These are phyloP conservation scores for Dactylellina sp. DNA, from an alignment of 2,329 filamentous ascomycete species.

Conservation along the genomic window DNA sequence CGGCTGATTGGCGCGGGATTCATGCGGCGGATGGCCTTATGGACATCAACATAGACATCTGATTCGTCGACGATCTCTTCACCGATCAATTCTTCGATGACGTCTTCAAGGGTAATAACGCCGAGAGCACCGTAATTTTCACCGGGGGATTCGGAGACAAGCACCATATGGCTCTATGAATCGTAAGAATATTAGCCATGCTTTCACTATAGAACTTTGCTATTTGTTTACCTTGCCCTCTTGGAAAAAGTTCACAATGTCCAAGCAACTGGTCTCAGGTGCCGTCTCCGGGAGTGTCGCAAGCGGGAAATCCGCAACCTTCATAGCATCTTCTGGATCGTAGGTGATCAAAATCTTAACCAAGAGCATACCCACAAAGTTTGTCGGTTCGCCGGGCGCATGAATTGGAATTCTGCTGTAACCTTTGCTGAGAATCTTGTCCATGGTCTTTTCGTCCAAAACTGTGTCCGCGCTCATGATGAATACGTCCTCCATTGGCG, in stretches of 20 bases:
- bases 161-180: slow-evolving; percentile 79
- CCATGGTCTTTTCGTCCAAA: slow-evolving; percentile 92
- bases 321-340: slow-evolving; percentile 89
- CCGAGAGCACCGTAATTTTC: slow-evolving; percentile 89
- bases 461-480: slow-evolving; percentile 95
- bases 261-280: slow-evolving; percentile 93
- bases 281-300: slow-evolving; percentile 95
- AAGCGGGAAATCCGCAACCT: slow-evolving; percentile 88
- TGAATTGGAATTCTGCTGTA: slow-evolving; percentile 98
- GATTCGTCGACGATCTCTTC: slow-evolving; percentile 99
- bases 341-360: slow-evolving; percentile 99
- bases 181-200: neutral
- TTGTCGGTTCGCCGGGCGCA: slow-evolving; percentile 80
- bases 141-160: slow-evolving; percentile 91
- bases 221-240: slow-evolving; percentile 86
- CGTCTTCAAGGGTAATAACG: slow-evolving; percentile 95
- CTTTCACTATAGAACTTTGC: no score
- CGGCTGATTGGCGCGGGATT: slow-evolving; percentile 72
- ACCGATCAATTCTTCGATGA: slow-evolving; percentile 98
- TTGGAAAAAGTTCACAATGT: slow-evolving; percentile 99
- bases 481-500: slow-evolving; percentile 96
- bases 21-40: slow-evolving; percentile 94
- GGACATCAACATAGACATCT: slow-evolving; percentile 96
- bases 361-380: slow-evolving; percentile 97
- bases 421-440: slow-evolving; percentile 88